Conservation (phyloP, 257 asterid genomes). For the Petrea volubilis region DNA sequence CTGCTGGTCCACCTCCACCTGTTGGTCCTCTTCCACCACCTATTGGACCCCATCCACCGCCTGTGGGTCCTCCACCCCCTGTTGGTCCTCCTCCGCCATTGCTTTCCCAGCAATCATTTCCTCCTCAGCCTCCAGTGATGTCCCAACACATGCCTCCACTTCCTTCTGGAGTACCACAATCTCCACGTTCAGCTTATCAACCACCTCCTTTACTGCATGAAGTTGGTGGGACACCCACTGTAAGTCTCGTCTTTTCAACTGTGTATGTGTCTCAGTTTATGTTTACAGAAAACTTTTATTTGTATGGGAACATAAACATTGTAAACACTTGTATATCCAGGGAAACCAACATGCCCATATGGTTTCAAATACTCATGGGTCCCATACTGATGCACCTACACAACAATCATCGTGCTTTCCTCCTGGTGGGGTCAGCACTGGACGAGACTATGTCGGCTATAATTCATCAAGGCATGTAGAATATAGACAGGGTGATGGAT, state of each 20-base stretch:
- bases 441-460: conserved; percentile 54
- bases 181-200: conserved; percentile 35
- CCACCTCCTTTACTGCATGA: conserved; percentile 45
- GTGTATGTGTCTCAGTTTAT: background rate
- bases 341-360: conserved; percentile 49
- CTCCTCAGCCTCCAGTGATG: conserved; percentile 48
- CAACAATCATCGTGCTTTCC: conserved; percentile 63
- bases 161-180: conserved; percentile 38
- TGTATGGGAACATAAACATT: background rate
- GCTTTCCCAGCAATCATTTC: conserved; percentile 52
- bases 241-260: conserved; percentile 41
- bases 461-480: conserved; percentile 55
- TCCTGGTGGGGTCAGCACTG: conserved; percentile 49
- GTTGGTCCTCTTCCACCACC: conserved; percentile 43
- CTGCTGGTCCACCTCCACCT: conserved; percentile 50
- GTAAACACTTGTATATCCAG: conserved; percentile 39
- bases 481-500: conserved; percentile 54
- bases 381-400: conserved; percentile 44
- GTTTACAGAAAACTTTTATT: background rate
- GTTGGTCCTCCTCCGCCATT: conserved; percentile 36
- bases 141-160: conserved; percentile 45
- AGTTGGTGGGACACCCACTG: conserved; percentile 37
- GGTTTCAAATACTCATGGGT: conserved; percentile 45
- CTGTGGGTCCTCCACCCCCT: conserved; percentile 26
- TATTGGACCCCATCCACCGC: conserved; percentile 15